Base-by-base conservation (phyloP, 2,329 filamentous ascomycete species). In the Berkeleyomyces rouxiae region DNA sequence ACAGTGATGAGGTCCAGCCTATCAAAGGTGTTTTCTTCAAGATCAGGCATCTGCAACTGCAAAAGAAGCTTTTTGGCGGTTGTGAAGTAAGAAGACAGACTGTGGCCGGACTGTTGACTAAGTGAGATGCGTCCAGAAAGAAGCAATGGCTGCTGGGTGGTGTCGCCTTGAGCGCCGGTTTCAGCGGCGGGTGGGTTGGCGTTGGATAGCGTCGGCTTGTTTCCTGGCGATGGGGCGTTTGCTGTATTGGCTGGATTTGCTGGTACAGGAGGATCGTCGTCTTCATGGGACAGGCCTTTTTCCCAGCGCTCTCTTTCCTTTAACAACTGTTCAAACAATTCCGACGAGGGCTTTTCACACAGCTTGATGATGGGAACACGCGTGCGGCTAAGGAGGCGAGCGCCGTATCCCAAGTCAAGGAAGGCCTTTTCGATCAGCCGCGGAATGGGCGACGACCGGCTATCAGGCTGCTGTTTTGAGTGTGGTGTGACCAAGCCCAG, bases 341-440 rank as follows among this genome's bases (percentile, higher is more conserved):
- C 76, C 1, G 78, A 72, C 0, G 81, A 78, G 1, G 90, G 90
- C 49, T 75, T 80, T 70, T 92, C 80, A 69, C 90, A 95, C 13
- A 96, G 78, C 70, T 95, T 93, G 70, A 96, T 85, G 67, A 96
- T 95, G 0, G 90, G 89, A 3, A 95, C 86, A 65, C 90, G 80
- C 1, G 90, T 93, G 61, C 84, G 82, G 1, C 86, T 87, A 2
- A 96, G 77, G 3, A 95, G 77, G 3, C 88, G 82, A 13, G 88
- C 90, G 2, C 89, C 89, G 66, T 87, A 82, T 0, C 87, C 88
- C 37, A 80, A 75, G 13, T 87, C 79, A 4, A 95, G 76, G 10
- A 95, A 79, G 2, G 81, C 82, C 70, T 85, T 87, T 70, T 95
- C 89, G 1, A 96, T 73, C 5, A 91, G 70, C 33, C 88, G 81